Base-by-base conservation (phyloP, 495 filamentous ascomycete species). In the Evansstolkia leycettana region DNA sequence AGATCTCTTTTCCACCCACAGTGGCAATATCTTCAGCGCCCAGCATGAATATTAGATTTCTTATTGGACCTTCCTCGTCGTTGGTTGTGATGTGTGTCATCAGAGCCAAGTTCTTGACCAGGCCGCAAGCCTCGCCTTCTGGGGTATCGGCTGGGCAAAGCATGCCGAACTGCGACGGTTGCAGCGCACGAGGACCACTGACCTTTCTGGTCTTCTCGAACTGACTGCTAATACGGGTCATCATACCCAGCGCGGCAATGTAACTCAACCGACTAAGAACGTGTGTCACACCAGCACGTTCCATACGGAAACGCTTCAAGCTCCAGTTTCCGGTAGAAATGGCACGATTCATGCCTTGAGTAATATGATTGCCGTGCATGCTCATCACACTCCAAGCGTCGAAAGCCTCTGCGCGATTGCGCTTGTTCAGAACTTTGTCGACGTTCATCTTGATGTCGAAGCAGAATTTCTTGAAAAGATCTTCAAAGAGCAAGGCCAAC, bases 41-140 rank as follows among this genome's bases (percentile, higher is more conserved):
- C 16, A 87, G 62, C 38, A 77, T 69, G 57, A 82, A 87, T 8
- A 90, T 76, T 34, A 89, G 64, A 46, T 82, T 80, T 43, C 71
- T 73, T 7, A 99, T 78, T 0, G 88, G 84, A 12, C 76, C 85
- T 51, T 95, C 88, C 36, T 94, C 87, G 41, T 92, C 84, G 31
- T 90, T 80, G 2, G 88, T 95, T 7, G 90, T 99, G 46, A 99
- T 94, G 49, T 99, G 92, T 10, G 92, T 96, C 92, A 99, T 96
- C 11, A 99, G 70, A 2, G 90, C 92, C 63, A 99, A 63, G 49
- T 99, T 99, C 64, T 99, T 99, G 34, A 99, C 86, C 27, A 99
- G 57, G 70, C 90, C 90, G 60, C 90, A 99, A 2, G 90, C 84
- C 59, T 99, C 92, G 51, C 90, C 90, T 78, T 99, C 90, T 11